Percentiles rank a stretch among this genome's conserved stretches.
Evolutionary conservation across 176 grass and related monocot species (phyloP).

Genomic region (Carex scoparia): DNA sequence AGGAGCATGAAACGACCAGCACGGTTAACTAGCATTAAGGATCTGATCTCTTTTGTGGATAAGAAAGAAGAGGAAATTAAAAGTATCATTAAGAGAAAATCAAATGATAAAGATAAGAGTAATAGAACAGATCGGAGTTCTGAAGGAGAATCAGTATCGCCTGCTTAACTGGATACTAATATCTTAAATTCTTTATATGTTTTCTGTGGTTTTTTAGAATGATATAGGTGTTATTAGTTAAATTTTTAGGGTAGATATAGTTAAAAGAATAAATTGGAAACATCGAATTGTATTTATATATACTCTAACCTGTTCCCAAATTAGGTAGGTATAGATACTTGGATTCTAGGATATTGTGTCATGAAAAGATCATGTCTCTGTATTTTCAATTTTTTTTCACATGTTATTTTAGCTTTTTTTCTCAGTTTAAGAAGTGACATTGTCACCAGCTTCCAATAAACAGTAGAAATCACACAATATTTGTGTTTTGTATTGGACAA

Average conservation of each 20-base stretch:
- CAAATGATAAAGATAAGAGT: constrained; percentile 33
- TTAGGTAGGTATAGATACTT: neutral
- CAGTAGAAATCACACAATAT: neutral
- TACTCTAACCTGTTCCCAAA: constrained; percentile 3
- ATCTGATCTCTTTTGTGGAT: constrained; percentile 64
- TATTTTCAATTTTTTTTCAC: neutral
- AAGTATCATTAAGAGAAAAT: constrained; percentile 56
- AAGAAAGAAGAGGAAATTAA: constrained; percentile 82
- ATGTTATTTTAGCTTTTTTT: neutral
- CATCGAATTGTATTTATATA: constrained; percentile 10
- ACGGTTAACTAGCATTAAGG: constrained; percentile 49
- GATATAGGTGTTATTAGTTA: constrained; percentile 1
- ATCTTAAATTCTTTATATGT: neutral
- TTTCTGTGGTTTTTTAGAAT: constrained; percentile 1
- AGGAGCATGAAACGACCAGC: constrained; percentile 36
- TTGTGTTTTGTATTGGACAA: neutral
- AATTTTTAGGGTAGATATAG: constrained; percentile 1
- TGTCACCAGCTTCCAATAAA: neutral
- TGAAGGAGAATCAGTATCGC: constrained; percentile 17
- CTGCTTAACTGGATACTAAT: constrained; percentile 15
- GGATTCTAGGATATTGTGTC: neutral
- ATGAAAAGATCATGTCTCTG: neutral
- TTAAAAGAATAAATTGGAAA: constrained; percentile 11
- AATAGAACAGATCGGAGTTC: constrained; percentile 26
- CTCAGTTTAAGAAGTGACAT: neutral